phyloP scores from a whole-genome alignment of 495 filamentous ascomycete species.

The Filosporella fistucella region DNA sequence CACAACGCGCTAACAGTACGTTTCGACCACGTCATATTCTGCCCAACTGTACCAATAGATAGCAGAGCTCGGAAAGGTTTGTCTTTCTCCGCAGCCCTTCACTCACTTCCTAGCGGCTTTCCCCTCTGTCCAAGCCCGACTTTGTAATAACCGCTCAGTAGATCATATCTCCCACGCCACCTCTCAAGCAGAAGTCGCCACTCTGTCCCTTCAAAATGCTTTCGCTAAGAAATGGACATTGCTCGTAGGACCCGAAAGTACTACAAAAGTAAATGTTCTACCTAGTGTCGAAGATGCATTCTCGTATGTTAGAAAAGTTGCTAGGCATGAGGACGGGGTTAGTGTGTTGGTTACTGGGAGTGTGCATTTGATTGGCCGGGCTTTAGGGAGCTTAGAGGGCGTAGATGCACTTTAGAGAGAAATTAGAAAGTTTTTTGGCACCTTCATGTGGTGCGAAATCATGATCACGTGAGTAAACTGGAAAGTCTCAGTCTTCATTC shows the following conservation, averaged over 20 bases:
- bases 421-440: too few relatives aligned
- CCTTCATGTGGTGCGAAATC: too few relatives aligned
- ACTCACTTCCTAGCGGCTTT: too few relatives aligned
- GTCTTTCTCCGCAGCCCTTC: background rate
- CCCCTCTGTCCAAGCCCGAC: too few relatives aligned
- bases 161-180: slow-evolving; percentile 69
- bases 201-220: slow-evolving; percentile 65
- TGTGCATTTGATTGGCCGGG: slow-evolving; percentile 80
- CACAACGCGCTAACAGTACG: slow-evolving; percentile 43
- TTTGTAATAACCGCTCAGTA: background rate
- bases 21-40: slow-evolving; percentile 84
- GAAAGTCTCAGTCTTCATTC: too few relatives aligned
- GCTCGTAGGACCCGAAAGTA: slow-evolving; percentile 45
- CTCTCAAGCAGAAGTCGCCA: slow-evolving; percentile 59
- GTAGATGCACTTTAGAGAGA: slow-evolving; percentile 8
- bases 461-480: too few relatives aligned
- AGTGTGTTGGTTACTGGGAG: slow-evolving; percentile 71
- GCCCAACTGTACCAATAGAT: slow-evolving; percentile 79
- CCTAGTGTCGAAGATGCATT: slow-evolving; percentile 86
- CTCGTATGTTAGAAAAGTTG: slow-evolving; percentile 45
- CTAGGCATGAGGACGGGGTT: slow-evolving; percentile 2
- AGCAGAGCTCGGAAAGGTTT: slow-evolving; percentile 50
- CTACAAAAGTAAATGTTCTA: slow-evolving; percentile 57
- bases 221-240: slow-evolving; percentile 70
- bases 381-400: slow-evolving; percentile 69